phyloP scores from a whole-genome alignment of 1,139 yeast species.

The Pichiaceae sp. region DNA sequence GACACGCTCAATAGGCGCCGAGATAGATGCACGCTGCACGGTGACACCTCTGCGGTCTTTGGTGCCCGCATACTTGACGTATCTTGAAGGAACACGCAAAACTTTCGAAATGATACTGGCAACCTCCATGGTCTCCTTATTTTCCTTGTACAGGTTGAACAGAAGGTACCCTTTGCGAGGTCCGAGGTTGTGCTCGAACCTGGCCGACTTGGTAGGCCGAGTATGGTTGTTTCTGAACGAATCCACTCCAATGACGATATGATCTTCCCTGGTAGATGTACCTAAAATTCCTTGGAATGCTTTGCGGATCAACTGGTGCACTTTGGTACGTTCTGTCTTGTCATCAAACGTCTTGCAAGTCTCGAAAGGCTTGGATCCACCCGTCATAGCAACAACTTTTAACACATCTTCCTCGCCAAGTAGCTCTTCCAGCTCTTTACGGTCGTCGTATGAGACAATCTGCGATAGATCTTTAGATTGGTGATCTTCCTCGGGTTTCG shows the following conservation, averaged over 20 bases:
- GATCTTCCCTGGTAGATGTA: constrained; percentile 61
- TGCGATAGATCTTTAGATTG: constrained; percentile 13
- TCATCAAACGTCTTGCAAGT: constrained; percentile 53
- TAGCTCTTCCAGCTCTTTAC: constrained; percentile 36
- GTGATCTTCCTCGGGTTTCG: constrained; percentile 21
- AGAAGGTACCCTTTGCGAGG: constrained; percentile 61
- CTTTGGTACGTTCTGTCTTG: constrained; percentile 61
- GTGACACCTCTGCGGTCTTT: constrained; percentile 96
- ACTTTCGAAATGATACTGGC: constrained; percentile 67
- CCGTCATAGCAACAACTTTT: constrained; percentile 45
- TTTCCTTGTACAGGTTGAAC: constrained; percentile 82
- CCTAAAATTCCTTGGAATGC: constrained; percentile 73
- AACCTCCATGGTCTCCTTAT: constrained; percentile 96
- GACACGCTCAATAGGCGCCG: constrained; percentile 71
- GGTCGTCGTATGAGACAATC: constrained; percentile 37
- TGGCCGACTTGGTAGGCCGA: constrained; percentile 21
- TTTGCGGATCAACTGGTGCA: constrained; percentile 70
- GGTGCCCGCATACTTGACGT: constrained; percentile 83
- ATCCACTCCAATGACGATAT: constrained; percentile 47
- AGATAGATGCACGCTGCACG: constrained; percentile 71
- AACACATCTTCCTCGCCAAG: constrained; percentile 57
- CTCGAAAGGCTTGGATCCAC: constrained; percentile 48
- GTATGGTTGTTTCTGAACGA: constrained; percentile 27
- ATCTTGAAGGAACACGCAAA: constrained; percentile 61
- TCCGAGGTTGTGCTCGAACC: constrained; percentile 53